Evolutionary conservation across 2,329 filamentous ascomycete genomes (phyloP).

Genomic region (Aspergillus melleus): DNA sequence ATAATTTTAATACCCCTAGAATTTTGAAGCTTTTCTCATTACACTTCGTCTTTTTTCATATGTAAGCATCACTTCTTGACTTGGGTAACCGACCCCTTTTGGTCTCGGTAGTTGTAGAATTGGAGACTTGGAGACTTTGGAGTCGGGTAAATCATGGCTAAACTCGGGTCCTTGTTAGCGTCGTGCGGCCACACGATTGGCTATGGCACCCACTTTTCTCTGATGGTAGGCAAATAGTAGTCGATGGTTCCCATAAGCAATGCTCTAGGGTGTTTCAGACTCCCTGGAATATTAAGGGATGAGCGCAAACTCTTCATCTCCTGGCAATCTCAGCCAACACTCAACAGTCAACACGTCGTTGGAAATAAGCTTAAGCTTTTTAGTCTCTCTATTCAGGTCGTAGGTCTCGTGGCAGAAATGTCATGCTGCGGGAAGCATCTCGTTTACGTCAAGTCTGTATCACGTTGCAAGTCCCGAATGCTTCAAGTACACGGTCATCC

Average conservation of each 20-base stretch:
- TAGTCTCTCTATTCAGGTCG: background rate
- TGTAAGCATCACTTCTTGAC: background rate
- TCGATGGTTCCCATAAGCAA: background rate
- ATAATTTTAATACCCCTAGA: constrained; percentile 4
- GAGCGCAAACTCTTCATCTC: background rate
- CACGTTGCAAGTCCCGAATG: background rate
- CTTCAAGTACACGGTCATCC: background rate
- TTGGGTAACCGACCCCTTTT: background rate
- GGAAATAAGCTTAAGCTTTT: background rate
- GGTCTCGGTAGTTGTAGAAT: background rate
- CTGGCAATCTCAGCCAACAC: background rate
- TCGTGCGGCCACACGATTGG: background rate
- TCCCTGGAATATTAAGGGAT: background rate
- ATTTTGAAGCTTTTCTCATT: background rate
- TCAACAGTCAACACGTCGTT: background rate
- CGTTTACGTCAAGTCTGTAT: too few species aligned
- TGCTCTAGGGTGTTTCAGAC: background rate
- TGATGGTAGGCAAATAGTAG: background rate
- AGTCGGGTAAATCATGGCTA: background rate
- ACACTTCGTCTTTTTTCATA: background rate
- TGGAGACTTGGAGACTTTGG: background rate
- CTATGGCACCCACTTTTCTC: background rate
- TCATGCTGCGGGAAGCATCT: background rate
- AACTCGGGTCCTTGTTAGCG: background rate
- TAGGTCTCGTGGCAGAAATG: background rate